Conservation (phyloP, 495 filamentous ascomycete species). For the Daldinia caldariorum region DNA sequence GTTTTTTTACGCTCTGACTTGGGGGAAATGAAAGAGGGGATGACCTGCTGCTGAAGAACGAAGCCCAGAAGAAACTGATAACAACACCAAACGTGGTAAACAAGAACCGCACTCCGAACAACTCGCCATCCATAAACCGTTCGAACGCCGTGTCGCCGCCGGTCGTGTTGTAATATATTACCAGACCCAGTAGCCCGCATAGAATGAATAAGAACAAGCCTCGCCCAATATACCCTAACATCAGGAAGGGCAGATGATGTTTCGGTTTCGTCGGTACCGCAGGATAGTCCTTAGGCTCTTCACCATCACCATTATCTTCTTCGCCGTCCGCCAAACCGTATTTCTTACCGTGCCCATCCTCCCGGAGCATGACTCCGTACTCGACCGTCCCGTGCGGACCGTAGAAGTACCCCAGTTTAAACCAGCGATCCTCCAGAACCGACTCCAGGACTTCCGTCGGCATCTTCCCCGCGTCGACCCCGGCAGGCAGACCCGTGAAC, state of each 20-base stretch:
- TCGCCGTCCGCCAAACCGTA: background rate
- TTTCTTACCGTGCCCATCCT: background rate
- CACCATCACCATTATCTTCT: background rate
- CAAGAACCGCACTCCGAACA: conserved; percentile 57
- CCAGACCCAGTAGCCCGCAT: conserved; percentile 50
- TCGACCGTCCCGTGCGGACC: conserved; percentile 43
- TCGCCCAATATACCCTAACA: conserved; percentile 46
- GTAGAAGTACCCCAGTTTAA: conserved; percentile 51
- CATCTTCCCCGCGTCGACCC: conserved; percentile 33
- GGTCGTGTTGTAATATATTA: conserved; percentile 56
- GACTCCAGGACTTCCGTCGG: conserved; percentile 38
- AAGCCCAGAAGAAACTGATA: conserved; percentile 56
- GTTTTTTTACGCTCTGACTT: background rate
- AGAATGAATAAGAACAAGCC: conserved; percentile 48
- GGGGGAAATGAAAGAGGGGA: too few species aligned
- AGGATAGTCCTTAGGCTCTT: conserved; percentile 26
- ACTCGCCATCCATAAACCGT: conserved; percentile 56
- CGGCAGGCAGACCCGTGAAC: conserved; percentile 40
- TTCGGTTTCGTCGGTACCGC: conserved; percentile 24
- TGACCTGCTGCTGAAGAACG: conserved; percentile 49
- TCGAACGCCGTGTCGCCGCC: conserved; percentile 54
- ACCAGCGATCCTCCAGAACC: conserved; percentile 43
- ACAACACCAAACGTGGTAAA: conserved; percentile 55
- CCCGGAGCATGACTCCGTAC: conserved; percentile 49
- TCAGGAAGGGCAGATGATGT: conserved; percentile 49